Percentiles rank a stretch among this genome's conserved stretches.
Conservation (phyloP, 768 basidiomycete species). For the Rhizopogon sp. region DNA sequence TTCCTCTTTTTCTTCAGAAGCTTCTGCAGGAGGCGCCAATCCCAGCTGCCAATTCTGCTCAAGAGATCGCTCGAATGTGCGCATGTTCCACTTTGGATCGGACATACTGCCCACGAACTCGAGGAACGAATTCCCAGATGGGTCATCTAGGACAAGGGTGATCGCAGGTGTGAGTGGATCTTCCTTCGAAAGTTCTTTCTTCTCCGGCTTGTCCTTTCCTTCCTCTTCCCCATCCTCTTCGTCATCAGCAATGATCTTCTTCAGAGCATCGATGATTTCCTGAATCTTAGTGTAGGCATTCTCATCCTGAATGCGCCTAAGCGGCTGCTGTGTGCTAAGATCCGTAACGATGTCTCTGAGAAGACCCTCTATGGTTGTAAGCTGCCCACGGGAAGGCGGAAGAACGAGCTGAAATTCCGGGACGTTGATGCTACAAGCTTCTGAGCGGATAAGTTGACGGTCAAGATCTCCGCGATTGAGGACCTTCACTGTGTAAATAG, state of each 20-base stretch:
- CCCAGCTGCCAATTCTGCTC: constrained; percentile 83
- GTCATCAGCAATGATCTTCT: constrained; percentile 57
- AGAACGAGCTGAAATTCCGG: constrained; percentile 91
- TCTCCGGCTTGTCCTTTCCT: constrained; percentile 24
- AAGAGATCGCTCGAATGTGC: constrained; percentile 71
- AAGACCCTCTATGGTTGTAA: constrained; percentile 96
- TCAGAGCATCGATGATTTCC: constrained; percentile 60
- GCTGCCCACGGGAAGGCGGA: constrained; percentile 82
- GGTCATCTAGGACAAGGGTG: constrained; percentile 86
- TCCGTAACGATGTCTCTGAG: constrained; percentile 79
- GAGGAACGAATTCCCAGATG: constrained; percentile 94
- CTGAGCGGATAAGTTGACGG: constrained; percentile 90
- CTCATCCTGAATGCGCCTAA: constrained; percentile 77
- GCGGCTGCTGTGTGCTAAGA: constrained; percentile 74
- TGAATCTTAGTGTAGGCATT: constrained; percentile 71
- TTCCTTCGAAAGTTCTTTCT: constrained; percentile 27
- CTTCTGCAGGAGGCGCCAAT: constrained; percentile 50
- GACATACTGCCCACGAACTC: constrained; percentile 83
- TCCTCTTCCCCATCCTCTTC: constrained; percentile 44
- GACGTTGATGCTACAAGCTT: constrained; percentile 73
- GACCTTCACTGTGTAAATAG: constrained; percentile 75
- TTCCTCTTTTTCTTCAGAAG: constrained; percentile 4
- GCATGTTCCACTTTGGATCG: constrained; percentile 91
- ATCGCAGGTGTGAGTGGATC: constrained; percentile 63
- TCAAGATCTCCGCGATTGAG: constrained; percentile 74